These are phyloP conservation scores for Rhinocladiella similis DNA, from an alignment of 2,329 filamentous ascomycete genomes.

Conservation along the genomic window DNA sequence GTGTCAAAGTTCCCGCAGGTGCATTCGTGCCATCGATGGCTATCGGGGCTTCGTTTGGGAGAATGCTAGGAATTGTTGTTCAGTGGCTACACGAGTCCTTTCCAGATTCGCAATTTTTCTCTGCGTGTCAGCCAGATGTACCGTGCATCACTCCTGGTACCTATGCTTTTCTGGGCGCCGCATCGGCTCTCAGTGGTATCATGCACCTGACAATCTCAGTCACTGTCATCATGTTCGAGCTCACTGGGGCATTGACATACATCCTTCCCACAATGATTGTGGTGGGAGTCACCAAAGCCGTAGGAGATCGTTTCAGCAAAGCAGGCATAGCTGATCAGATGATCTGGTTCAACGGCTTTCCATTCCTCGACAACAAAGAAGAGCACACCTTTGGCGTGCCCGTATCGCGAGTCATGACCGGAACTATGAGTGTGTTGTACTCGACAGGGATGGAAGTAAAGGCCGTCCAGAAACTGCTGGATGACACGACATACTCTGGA, in stretches of 20 bases:
- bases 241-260: slow-evolving; percentile 95
- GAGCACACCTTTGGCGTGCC: slow-evolving; percentile 95
- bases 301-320: slow-evolving; percentile 87
- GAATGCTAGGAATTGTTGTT: slow-evolving; percentile 91
- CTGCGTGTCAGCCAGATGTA: slow-evolving; percentile 83
- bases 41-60: slow-evolving; percentile 88
- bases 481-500: slow-evolving; percentile 81
- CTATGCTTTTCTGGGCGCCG: slow-evolving; percentile 92
- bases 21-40: slow-evolving; percentile 99
- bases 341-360: slow-evolving; percentile 98
- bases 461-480: slow-evolving; percentile 74
- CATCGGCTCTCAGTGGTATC: slow-evolving; percentile 86
- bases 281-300: slow-evolving; percentile 91
- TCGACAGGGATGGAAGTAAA: slow-evolving; percentile 71
- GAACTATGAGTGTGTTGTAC: slow-evolving; percentile 68
- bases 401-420: slow-evolving; percentile 86
- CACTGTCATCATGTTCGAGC: slow-evolving; percentile 98
- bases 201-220: slow-evolving; percentile 98
- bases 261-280: slow-evolving; percentile 99
- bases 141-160: slow-evolving; percentile 97
- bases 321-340: slow-evolving; percentile 96
- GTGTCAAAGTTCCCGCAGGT: slow-evolving; percentile 94
- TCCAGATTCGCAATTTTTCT: slow-evolving; percentile 80
- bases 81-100: slow-evolving; percentile 84
- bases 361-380: slow-evolving; percentile 95